A percentile compares a stretch with the other conserved stretches of the same genome.
phyloP scores from a whole-genome alignment of 2,329 filamentous ascomycete species.

The Aspergillus fructus region DNA sequence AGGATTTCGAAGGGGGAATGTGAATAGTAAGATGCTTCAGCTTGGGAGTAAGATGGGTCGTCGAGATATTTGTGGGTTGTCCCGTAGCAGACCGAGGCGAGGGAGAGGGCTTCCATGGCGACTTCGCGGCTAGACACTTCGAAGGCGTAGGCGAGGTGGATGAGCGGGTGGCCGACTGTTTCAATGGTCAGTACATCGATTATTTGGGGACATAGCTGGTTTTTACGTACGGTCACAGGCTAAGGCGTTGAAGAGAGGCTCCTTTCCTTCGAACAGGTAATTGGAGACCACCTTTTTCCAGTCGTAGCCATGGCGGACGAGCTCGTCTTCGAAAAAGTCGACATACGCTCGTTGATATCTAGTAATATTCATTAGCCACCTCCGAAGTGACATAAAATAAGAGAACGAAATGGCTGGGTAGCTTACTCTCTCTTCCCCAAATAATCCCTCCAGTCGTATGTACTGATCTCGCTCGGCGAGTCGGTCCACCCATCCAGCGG shows the following conservation, averaged over 20 bases:
- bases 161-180: conserved; percentile 85
- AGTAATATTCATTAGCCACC: neutral
- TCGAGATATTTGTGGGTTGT: conserved; percentile 65
- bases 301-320: conserved; percentile 75
- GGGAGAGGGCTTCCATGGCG: conserved; percentile 80
- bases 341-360: conserved; percentile 86
- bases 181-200: neutral
- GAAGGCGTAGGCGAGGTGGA: conserved; percentile 91
- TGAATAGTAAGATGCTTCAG: conserved; percentile 59
- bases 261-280: conserved; percentile 66
- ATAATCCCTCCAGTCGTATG: conserved; percentile 83
- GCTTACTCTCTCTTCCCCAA: conserved; percentile 67
- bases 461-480: conserved; percentile 78
- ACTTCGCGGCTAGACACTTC: conserved; percentile 83
- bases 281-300: conserved; percentile 77
- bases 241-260: conserved; percentile 78
- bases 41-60: conserved; percentile 65
- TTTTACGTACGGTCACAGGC: conserved; percentile 66
- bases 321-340: conserved; percentile 92
- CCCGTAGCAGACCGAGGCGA: conserved; percentile 62
- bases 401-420: neutral
- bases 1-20: conserved; percentile 70
- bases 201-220: conserved; percentile 31
- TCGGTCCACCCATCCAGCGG: conserved; percentile 76
- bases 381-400: neutral